Base-by-base conservation (phyloP, 2,329 filamentous ascomycete genomes). In the Aspergillus niger region DNA sequence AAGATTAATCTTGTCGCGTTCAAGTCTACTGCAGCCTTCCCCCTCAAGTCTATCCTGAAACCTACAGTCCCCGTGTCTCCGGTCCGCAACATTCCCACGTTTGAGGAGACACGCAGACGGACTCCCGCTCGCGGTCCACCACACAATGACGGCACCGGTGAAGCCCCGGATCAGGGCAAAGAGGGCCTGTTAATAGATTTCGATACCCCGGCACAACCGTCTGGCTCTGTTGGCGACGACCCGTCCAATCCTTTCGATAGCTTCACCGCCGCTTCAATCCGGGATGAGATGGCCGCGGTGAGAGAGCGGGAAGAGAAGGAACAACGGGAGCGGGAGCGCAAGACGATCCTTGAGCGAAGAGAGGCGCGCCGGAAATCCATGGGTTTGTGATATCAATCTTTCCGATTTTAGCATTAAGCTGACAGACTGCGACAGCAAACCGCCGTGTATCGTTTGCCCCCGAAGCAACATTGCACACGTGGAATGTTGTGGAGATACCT, bases 371-470 rank as follows among this genome's bases (percentile, higher is more conserved):
- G 95, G 68, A 98, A 98, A 75, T 97, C 93, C 17, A 84, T 97
- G 59, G 92, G 83, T 85, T 74, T 39, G 74, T 68, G 48, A 15
- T 8, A 38, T 7, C 39, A 17, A 10, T 20, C 15, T 20, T 28
- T 13, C n/a, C 7, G 26, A 38, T 0, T 26, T 20, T 11, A 8
- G 17, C 15, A 28, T 36, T 22, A 28, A 36, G 52, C 68, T 73
- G 58, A 74, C 56, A 58, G 52, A 60, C 57, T 13, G 57, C 49
- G 38, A 57, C 38, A 85, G 85, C 94, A 51, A 96, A 95, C 74
- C 88, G 95, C 70, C 88, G 95, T 72, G 95, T 99, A 36, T 98
- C 94, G 0, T 99, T 99, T 76, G 95, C 95, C 4, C 95, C 95
- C 1, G 95, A 99, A 78, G 95, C 95, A 11, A 99, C 95, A 3